phyloP scores from a whole-genome alignment of 495 filamentous ascomycete genomes.

The Emericellopsis terricola region DNA sequence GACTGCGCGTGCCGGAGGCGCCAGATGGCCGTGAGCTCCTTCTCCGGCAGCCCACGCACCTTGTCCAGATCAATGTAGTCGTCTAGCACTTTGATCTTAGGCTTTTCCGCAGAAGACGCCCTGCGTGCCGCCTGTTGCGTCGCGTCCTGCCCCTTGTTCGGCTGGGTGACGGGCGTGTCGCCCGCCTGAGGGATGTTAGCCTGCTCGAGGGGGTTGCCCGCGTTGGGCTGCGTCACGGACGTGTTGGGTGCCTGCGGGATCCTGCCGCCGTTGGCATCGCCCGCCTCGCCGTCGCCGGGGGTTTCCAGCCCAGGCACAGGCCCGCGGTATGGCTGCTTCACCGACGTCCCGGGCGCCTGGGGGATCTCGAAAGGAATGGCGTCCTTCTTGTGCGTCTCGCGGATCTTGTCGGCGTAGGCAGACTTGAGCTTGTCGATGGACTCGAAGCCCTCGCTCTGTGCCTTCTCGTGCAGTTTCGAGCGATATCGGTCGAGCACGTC shows the following conservation, averaged over 20 bases:
- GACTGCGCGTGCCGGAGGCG: conserved; percentile 65
- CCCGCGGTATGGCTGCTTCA: conserved; percentile 3
- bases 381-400: conserved; percentile 39
- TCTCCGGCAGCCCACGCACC: conserved; percentile 46
- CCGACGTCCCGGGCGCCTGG: conserved; percentile 2
- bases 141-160: conserved; percentile 8
- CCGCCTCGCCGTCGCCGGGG: not conserved
- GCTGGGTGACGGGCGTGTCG: not conserved
- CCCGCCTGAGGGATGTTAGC: conserved; percentile 6
- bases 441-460: conserved; percentile 55
- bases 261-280: too few relatives aligned
- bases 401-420: conserved; percentile 69
- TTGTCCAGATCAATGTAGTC: conserved; percentile 73
- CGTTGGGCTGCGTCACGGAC: not conserved
- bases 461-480: conserved; percentile 70
- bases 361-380: conserved; percentile 9
- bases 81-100: conserved; percentile 61
- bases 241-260: conserved; percentile 5
- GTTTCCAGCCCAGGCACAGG: conserved; percentile 13
- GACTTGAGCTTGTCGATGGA: conserved; percentile 62
- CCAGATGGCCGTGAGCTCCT: conserved; percentile 81
- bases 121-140: conserved; percentile 4
- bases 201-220: conserved; percentile 10
- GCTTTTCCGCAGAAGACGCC: conserved; percentile 12
- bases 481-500: conserved; percentile 68